Percentiles rank a stretch among this genome's conserved stretches.
These are phyloP conservation scores for Citrus maxima DNA, from an alignment of 345 rosid species.

Conservation along the genomic window DNA sequence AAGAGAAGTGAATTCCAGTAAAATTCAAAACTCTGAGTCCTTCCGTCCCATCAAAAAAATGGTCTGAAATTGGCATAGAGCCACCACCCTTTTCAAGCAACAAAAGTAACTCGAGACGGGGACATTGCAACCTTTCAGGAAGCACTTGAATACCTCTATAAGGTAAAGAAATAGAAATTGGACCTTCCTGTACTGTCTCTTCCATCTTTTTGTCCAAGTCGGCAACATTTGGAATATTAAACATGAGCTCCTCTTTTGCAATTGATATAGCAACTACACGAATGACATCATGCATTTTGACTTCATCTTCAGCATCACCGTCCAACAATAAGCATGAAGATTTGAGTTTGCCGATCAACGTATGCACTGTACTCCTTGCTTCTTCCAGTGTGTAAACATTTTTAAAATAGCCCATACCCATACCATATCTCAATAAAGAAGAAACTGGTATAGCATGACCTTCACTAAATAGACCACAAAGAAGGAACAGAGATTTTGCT, in stretches of 20 bases:
- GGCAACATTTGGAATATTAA: too few relatives aligned
- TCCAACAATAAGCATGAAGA: neutral
- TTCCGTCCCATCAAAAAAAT: neutral
- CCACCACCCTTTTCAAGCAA: fast-evolving
- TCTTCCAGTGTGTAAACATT: neutral
- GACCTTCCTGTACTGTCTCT: too few relatives aligned
- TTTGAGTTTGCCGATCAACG: conserved; percentile 13
- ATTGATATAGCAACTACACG: conserved; percentile 12
- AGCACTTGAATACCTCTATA: too few relatives aligned
- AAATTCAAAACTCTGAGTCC: neutral
- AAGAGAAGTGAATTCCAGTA: neutral
- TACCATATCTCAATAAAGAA: neutral
- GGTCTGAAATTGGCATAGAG: neutral
- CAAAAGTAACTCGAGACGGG: neutral
- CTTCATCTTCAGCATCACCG: neutral
- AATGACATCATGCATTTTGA: conserved; percentile 31
- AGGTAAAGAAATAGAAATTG: too few relatives aligned
- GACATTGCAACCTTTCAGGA: neutral
- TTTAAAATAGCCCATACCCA: conserved; percentile 17
- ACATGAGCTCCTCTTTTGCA: neutral
- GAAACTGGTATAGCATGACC: neutral
- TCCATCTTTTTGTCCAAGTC: too few relatives aligned
- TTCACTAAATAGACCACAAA: fast-evolving
- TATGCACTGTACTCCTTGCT: neutral
- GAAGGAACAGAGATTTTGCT: neutral